Conservation (phyloP, 228 moss, liverwort and hornwort genomes). For the Sphagnum fallax region DNA sequence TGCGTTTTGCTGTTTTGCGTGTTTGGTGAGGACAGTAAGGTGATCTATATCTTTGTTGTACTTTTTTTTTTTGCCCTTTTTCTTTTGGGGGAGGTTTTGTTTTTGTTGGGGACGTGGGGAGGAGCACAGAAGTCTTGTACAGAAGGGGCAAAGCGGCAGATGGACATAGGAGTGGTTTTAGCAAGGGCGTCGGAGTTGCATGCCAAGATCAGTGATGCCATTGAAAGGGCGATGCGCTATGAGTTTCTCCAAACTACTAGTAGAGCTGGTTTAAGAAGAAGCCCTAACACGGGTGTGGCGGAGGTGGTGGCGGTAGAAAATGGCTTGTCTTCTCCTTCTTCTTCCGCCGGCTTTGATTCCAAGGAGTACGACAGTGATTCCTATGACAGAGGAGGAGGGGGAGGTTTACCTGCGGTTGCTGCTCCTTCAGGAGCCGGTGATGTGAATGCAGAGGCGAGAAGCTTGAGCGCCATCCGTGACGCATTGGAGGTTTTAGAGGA, state of each 20-base stretch:
- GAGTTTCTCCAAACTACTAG: conserved; percentile 64
- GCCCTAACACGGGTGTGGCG: conserved; percentile 7
- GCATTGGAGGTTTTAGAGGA: conserved; percentile 85
- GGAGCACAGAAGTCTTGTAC: too few species aligned
- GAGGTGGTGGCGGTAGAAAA: conserved; percentile 8
- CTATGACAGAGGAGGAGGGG: conserved; percentile 12
- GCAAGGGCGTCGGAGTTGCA: conserved; percentile 91
- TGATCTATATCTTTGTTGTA: too few species aligned
- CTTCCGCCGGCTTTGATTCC: conserved; percentile 9
- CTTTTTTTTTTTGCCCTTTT: too few species aligned
- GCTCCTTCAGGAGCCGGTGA: conserved; percentile 13
- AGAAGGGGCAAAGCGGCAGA: too few species aligned
- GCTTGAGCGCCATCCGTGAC: conserved; percentile 82
- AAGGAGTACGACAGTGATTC: conserved; percentile 26
- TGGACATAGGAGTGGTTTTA: conserved; percentile 81
- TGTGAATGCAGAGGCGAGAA: conserved; percentile 76
- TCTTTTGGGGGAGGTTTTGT: too few species aligned
- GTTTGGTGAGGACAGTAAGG: too few species aligned
- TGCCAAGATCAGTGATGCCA: conserved; percentile 83
- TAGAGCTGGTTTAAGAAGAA: conserved; percentile 13
- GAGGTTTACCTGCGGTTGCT: conserved; percentile 4
- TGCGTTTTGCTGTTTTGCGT: too few species aligned
- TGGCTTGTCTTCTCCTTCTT: conserved; percentile 2
- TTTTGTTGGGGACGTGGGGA: too few species aligned
- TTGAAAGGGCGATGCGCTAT: conserved; percentile 77